Evolutionary conservation across 73 alveolate species (phyloP).

Genomic region (Paraurostyla sp.): DNA sequence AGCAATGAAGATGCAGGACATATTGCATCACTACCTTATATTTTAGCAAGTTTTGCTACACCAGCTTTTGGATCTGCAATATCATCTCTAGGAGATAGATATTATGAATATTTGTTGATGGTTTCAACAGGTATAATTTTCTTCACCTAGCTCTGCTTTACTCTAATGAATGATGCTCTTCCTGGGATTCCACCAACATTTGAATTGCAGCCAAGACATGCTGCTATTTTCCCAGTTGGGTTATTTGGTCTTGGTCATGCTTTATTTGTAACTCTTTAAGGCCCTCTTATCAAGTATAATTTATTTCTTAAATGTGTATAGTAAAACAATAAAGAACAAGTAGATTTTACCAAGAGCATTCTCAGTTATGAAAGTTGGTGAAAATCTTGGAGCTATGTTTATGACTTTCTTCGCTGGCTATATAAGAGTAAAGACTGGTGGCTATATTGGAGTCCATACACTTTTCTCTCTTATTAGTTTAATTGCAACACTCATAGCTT

Average conservation of each 20-base stretch:
- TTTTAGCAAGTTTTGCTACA: conserved; percentile 27
- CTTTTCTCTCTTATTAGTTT: neutral
- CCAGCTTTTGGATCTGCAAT: conserved; percentile 32
- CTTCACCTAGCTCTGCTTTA: neutral
- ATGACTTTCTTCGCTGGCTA: neutral
- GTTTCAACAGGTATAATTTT: conserved; percentile 6
- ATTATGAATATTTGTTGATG: neutral
- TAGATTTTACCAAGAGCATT: conserved; percentile 9
- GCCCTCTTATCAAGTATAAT: conserved; percentile 40
- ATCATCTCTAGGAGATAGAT: neutral
- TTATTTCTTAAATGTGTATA: neutral
- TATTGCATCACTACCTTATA: conserved; percentile 42
- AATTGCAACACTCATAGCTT: neutral
- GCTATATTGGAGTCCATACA: conserved; percentile 19
- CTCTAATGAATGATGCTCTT: conserved; percentile 9
- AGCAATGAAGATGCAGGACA: conserved; percentile 58
- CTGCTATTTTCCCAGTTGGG: conserved; percentile 16
- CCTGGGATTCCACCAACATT: neutral
- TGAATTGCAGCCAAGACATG: neutral
- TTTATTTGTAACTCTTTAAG: conserved; percentile 24
- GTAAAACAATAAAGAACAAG: conserved; percentile 25
- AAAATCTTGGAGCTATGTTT: neutral
- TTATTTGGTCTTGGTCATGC: conserved; percentile 55
- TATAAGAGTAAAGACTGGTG: conserved; percentile 9
- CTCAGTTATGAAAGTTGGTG: conserved; percentile 47